These are phyloP conservation scores for Dictyostelium firmibasis DNA, from an alignment of 78 protist genomes.

Conservation along the genomic window DNA sequence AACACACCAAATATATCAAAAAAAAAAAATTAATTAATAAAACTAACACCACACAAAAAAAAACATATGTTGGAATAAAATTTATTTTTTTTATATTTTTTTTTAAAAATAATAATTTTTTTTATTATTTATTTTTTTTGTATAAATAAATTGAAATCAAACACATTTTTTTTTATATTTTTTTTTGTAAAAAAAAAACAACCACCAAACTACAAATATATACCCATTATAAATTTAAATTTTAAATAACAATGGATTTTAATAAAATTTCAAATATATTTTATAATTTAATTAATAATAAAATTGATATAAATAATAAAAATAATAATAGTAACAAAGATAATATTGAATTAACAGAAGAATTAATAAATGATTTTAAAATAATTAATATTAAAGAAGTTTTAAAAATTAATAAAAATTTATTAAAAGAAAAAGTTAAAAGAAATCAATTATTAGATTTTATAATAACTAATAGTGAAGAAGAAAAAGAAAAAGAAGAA, in stretches of 20 bases:
- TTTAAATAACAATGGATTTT: background rate
- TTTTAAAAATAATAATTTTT: too few relatives aligned
- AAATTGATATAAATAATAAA: too few relatives aligned
- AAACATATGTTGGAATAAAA: background rate
- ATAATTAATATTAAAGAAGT: background rate
- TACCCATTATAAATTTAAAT: background rate
- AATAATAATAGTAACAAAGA: background rate
- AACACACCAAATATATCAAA: too few relatives aligned
- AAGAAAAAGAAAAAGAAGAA: too few relatives aligned
- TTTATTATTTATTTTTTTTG: background rate
- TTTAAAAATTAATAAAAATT: background rate
- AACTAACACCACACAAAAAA: background rate
- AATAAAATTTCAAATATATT: background rate
- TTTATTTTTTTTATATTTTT: background rate
- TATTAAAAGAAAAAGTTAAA: background rate
- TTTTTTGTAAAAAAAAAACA: too few relatives aligned
- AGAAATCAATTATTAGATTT: background rate
- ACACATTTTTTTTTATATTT: too few relatives aligned
- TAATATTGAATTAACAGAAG: background rate
- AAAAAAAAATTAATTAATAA: too few relatives aligned
- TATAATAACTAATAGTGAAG: background rate
- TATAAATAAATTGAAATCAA: background rate
- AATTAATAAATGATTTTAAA: background rate
- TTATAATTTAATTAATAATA: too few relatives aligned
- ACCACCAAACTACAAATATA: background rate